Percentiles rank a stretch among this genome's conserved stretches.
Evolutionary conservation across 2,329 filamentous ascomycete genomes (phyloP).

Genomic region (Phaeosphaeria sp.): DNA sequence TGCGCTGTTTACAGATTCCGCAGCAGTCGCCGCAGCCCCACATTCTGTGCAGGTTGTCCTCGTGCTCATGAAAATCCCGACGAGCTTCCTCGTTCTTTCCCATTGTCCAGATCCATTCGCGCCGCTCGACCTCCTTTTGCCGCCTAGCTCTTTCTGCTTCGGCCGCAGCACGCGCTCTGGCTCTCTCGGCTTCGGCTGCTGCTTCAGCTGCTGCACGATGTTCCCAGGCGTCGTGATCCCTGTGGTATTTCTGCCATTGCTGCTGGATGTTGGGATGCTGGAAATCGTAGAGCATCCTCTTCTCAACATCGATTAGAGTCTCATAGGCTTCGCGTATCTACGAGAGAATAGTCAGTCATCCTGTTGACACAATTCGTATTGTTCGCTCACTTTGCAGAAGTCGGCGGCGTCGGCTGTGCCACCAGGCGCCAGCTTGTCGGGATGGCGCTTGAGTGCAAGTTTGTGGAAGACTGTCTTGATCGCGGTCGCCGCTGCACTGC

Average conservation of each 20-base stretch:
- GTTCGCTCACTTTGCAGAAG: not conserved
- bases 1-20: not conserved
- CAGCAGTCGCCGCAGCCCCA: not conserved
- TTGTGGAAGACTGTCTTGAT: constrained; percentile 4
- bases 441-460: constrained; percentile 6
- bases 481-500: not conserved
- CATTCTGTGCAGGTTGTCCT: not conserved
- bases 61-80: not conserved
- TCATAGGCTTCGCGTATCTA: constrained; percentile 1
- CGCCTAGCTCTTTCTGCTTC: not conserved
- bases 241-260: not conserved
- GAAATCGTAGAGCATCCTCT: not conserved
- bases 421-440: constrained; percentile 7
- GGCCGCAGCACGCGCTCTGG: too few species aligned
- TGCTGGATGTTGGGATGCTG: not conserved
- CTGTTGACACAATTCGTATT: not conserved
- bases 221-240: constrained; percentile 1
- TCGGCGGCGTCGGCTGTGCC: not conserved
- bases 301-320: not conserved
- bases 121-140: not conserved
- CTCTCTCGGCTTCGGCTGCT: too few species aligned
- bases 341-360: too few species aligned
- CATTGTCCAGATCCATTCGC: not conserved
- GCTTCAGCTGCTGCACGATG: not conserved
- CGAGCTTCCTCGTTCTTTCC: not conserved